Percentiles rank a stretch among this genome's conserved stretches.
These are phyloP conservation scores for Fraxinus floribunda DNA, from an alignment of 305 asterid genomes.

Conservation along the genomic window DNA sequence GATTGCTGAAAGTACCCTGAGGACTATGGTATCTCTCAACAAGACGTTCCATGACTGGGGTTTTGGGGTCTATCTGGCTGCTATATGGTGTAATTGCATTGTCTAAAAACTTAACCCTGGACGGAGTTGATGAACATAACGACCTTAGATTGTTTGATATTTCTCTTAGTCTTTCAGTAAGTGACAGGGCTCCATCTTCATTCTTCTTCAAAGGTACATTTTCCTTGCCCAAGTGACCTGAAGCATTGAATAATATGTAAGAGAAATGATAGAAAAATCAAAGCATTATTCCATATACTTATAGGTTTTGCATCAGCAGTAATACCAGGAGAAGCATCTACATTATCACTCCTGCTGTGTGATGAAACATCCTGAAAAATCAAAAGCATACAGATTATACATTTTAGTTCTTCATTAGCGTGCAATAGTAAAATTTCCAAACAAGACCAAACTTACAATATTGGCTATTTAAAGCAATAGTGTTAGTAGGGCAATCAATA, in stretches of 20 bases:
- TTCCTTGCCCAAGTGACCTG: slow-evolving; percentile 40
- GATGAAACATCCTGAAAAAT: slow-evolving; percentile 42
- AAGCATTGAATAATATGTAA: not conserved
- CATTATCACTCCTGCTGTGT: slow-evolving; percentile 19
- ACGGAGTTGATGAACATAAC: slow-evolving; percentile 55
- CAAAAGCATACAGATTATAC: not conserved
- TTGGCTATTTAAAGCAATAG: not conserved
- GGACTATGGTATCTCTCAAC: slow-evolving; percentile 48
- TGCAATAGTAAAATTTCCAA: not conserved
- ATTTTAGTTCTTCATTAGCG: not conserved
- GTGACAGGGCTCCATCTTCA: slow-evolving; percentile 52
- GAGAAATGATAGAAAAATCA: not conserved
- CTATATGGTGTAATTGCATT: slow-evolving; percentile 29
- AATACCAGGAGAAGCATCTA: slow-evolving; percentile 24
- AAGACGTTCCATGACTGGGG: slow-evolving; percentile 45
- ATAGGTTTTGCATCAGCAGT: slow-evolving; percentile 15
- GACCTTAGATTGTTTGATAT: slow-evolving; percentile 48
- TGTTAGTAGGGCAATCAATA: not conserved
- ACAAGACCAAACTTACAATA: not conserved
- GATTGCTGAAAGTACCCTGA: slow-evolving; percentile 44
- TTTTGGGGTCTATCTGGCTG: slow-evolving; percentile 61
- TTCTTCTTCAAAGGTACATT: slow-evolving; percentile 22
- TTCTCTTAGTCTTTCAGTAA: slow-evolving; percentile 57
- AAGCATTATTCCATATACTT: not conserved
- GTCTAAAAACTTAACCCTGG: slow-evolving; percentile 36